Evolutionary conservation across 2,329 filamentous ascomycete genomes (phyloP), one percentile per base, ranked within the genome.

Genomic region (Colletotrichum simmondsii): DNA sequence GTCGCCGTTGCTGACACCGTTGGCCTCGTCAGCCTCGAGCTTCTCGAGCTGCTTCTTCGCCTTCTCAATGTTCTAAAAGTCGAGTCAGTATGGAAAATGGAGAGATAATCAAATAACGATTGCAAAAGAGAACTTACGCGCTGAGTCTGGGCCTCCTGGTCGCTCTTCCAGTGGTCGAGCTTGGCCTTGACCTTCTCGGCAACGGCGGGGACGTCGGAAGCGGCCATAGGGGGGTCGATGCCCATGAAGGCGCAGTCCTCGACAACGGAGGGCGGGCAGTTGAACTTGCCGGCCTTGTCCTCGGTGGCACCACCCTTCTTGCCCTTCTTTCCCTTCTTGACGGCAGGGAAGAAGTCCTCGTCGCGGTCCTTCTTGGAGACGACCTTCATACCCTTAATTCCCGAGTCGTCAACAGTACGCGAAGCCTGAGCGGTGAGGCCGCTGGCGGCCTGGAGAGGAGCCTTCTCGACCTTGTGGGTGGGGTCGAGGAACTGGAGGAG

Each of bases 31-130:
- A 68, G 92, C 91, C 81, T 98, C 96, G 68, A 98, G 90, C 77
- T 92, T 92, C 81, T 95, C 94, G 75, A 99, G 97, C 84, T 98
- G 95, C 84, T 96, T 96, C 88, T 98, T 93, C 74, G 97, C 97
- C 85, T 98, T 98, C 75, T 95, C 94, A 74, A 98, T 93, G 88
- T 99, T 99, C 97, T 98, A 32, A 53, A 30, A 52, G 8, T 8
- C 4, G 35, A 8, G 73, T 85, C 80, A 85, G 79, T 71, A 76
- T 30, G 61, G 30, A 28, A 71, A 63, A 2, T 37, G 30, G 24
- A 63, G 22, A 66, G 14, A 16, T 35, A 56, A 28, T 7, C 16
- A 32, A 12, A 30, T 24, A 46, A 26, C 19, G 28, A 8, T 2
- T 26, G 6, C 72, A 42, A 56, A 12, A 11, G 16, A n/a, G 52